Conservation (phyloP, 2,329 filamentous ascomycete genomes). For the Fusarium sororula region DNA sequence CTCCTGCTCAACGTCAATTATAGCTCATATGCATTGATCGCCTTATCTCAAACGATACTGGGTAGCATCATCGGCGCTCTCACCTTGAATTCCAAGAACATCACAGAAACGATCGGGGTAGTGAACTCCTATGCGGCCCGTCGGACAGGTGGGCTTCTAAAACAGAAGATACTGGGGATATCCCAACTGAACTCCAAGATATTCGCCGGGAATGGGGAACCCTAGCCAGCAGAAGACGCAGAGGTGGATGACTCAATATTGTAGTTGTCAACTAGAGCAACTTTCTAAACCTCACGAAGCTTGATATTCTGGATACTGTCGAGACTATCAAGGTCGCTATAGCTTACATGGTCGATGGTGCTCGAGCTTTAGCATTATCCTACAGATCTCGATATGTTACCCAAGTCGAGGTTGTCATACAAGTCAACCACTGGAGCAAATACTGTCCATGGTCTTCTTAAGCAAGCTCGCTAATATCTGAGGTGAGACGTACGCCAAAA, state of each 20-base stretch:
- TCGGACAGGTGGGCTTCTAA: slow-evolving; percentile 5
- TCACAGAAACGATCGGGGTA: background rate
- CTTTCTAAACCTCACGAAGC: slow-evolving; percentile 11
- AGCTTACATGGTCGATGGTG: slow-evolving; percentile 11
- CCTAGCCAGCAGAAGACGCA: slow-evolving; percentile 7
- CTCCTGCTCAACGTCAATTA: slow-evolving; percentile 13
- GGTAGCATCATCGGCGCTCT: slow-evolving; percentile 5
- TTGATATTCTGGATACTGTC: slow-evolving; percentile 21
- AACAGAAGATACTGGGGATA: slow-evolving; percentile 5
- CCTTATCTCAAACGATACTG: background rate
- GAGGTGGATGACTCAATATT: slow-evolving; percentile 16
- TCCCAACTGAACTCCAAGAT: slow-evolving; percentile 8
- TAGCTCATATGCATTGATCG: slow-evolving; percentile 3
- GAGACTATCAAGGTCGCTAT: slow-evolving; percentile 9
- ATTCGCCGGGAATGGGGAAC: background rate
- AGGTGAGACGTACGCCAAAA: background rate
- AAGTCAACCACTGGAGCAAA: slow-evolving; percentile 9
- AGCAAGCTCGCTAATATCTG: slow-evolving; percentile 11
- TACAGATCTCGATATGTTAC: slow-evolving; percentile 2
- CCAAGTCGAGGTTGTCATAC: slow-evolving; percentile 15
- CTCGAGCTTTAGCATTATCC: slow-evolving; percentile 11
- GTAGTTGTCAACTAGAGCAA: slow-evolving; percentile 10
- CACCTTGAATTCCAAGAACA: background rate
- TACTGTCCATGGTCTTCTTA: background rate
- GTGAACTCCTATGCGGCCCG: slow-evolving; percentile 7